Conservation (phyloP, 2,329 filamentous ascomycete genomes). For the Paraconiothyrium sp. region DNA sequence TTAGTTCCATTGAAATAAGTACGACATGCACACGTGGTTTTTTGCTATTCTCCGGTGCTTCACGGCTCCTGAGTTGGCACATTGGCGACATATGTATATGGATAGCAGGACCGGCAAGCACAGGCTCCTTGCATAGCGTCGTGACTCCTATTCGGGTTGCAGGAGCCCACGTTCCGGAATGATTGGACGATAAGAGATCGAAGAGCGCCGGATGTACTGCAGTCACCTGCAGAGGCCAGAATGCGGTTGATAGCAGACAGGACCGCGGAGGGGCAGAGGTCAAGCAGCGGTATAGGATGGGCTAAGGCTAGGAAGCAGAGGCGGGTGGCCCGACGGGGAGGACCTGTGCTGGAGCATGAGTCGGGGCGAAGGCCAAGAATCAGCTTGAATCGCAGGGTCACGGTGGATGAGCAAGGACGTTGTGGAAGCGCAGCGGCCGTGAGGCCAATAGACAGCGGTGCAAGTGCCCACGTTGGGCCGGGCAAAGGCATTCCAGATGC, state of each 20-base stretch:
- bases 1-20: background rate
- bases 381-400: constrained; percentile 11
- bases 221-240: constrained; percentile 15
- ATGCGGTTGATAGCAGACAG: constrained; percentile 15
- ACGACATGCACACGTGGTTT: constrained; percentile 1
- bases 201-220: constrained; percentile 15
- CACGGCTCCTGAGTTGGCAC: background rate
- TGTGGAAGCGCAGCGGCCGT: background rate
- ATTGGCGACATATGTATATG: constrained; percentile 7
- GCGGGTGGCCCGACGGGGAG: constrained; percentile 3
- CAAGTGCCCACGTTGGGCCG: background rate
- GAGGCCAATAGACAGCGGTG: constrained; percentile 16
- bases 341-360: constrained; percentile 8
- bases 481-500: background rate
- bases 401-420: constrained; percentile 5
- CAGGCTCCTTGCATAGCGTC: constrained; percentile 17
- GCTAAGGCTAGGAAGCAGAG: background rate
- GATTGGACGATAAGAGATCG: constrained; percentile 44
- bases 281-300: constrained; percentile 7
- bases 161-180: constrained; percentile 46
- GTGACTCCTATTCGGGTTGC: constrained; percentile 36
- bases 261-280: constrained; percentile 7
- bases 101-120: constrained; percentile 2
- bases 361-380: constrained; percentile 9
- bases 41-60: background rate